These are phyloP conservation scores for Trametes polyzona DNA, from an alignment of 1,284 basidiomycete genomes.

Conservation along the genomic window DNA sequence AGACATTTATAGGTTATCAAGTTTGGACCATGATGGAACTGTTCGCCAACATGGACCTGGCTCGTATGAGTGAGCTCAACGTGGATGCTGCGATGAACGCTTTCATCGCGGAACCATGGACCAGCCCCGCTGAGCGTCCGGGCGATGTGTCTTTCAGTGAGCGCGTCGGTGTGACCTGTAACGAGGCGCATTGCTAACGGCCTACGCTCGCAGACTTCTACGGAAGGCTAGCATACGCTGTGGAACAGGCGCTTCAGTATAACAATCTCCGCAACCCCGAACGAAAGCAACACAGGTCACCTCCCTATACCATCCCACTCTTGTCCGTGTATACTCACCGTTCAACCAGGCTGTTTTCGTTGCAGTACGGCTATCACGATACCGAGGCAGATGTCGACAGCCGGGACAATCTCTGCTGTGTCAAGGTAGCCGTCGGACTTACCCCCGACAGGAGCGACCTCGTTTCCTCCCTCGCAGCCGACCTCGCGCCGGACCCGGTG, in stretches of 20 bases:
- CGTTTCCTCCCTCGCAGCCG: slow-evolving; percentile 56
- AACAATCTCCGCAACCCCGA: slow-evolving; percentile 18
- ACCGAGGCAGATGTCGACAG: slow-evolving; percentile 38
- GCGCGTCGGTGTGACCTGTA: neutral
- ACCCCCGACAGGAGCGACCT: slow-evolving; percentile 54
- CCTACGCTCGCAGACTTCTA: slow-evolving; percentile 42
- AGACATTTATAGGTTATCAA: slow-evolving; percentile 35
- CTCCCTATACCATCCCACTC: neutral
- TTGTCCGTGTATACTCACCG: too few species aligned
- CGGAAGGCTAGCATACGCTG: slow-evolving; percentile 36
- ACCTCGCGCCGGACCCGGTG: slow-evolving; percentile 40
- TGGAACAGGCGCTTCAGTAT: slow-evolving; percentile 37
- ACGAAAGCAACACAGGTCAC: slow-evolving; percentile 34
- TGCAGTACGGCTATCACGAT: slow-evolving; percentile 43
- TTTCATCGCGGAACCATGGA: slow-evolving; percentile 42
- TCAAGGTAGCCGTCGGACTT: slow-evolving; percentile 45
- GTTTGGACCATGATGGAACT: slow-evolving; percentile 62
- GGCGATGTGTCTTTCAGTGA: slow-evolving; percentile 46
- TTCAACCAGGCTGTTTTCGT: slow-evolving; percentile 44
- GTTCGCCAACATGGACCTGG: slow-evolving; percentile 65
- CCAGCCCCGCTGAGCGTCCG: slow-evolving; percentile 37
- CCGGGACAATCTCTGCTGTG: slow-evolving; percentile 40
- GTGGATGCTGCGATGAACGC: slow-evolving; percentile 42
- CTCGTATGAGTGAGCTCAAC: slow-evolving; percentile 45
- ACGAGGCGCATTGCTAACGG: neutral